Evolutionary conservation across 2,329 filamentous ascomycete genomes (phyloP).

Genomic region (Fusarium incarnatum): DNA sequence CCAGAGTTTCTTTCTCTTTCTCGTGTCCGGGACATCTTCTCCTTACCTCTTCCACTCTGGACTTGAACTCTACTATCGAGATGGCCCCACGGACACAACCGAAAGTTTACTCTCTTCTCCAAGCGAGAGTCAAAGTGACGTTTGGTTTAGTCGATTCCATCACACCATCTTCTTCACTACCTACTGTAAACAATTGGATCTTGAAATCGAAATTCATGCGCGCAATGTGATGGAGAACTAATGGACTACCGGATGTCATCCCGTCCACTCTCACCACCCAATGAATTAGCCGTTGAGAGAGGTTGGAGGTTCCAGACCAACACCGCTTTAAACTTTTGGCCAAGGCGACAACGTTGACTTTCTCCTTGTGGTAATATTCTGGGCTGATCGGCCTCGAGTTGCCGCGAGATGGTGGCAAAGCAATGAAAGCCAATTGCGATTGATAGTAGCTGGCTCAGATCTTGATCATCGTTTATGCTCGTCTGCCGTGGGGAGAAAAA

Average conservation of each 20-base stretch:
- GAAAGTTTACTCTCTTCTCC: not conserved
- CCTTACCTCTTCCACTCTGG: not conserved
- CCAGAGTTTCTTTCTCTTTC: slow-evolving; percentile 11
- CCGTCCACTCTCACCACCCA: slow-evolving; percentile 28
- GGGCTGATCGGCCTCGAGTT: slow-evolving; percentile 9
- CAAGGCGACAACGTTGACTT: slow-evolving; percentile 40
- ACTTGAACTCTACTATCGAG: not conserved
- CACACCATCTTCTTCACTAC: slow-evolving; percentile 11
- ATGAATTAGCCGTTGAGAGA: slow-evolving; percentile 24
- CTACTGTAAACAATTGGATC: not conserved
- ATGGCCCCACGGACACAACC: not conserved
- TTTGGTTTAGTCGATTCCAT: slow-evolving; percentile 27
- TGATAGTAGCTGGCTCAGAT: slow-evolving; percentile 1
- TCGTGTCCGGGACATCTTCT: slow-evolving; percentile 13
- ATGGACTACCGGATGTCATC: slow-evolving; percentile 37
- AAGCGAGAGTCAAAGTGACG: slow-evolving; percentile 42
- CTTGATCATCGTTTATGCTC: not conserved
- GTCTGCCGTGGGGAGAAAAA: not conserved
- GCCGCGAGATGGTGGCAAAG: slow-evolving; percentile 21
- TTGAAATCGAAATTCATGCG: slow-evolving; percentile 17
- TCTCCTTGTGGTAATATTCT: slow-evolving; percentile 4
- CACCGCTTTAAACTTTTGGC: slow-evolving; percentile 36
- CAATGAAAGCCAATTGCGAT: slow-evolving; percentile 10
- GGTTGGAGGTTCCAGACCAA: slow-evolving; percentile 28
- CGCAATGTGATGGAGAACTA: slow-evolving; percentile 3